Conservation (phyloP, 2,329 filamentous ascomycete genomes). For the Fusarium torreyae region DNA sequence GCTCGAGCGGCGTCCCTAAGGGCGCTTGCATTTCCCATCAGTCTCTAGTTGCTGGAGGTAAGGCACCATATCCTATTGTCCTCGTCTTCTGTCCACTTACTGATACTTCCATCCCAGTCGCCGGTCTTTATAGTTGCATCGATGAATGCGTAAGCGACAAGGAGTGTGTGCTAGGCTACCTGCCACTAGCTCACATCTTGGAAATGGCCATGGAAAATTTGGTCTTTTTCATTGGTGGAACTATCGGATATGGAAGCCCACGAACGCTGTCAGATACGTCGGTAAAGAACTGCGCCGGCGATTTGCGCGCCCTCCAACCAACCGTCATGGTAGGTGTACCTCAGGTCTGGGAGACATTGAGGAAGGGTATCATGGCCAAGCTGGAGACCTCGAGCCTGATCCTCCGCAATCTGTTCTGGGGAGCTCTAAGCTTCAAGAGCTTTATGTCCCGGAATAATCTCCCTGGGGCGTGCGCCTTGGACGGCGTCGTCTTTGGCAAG, state of each 20-base stretch:
- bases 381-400: conserved; percentile 80
- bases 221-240: conserved; percentile 89
- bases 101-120: conserved; percentile 64
- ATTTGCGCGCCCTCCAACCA: conserved; percentile 92
- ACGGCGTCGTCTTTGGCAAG: conserved; percentile 90
- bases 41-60: conserved; percentile 80
- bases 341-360: conserved; percentile 96
- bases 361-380: conserved; percentile 90
- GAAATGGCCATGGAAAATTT: conserved; percentile 97
- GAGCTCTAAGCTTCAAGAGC: conserved; percentile 71
- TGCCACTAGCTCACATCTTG: conserved; percentile 95
- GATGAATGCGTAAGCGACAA: conserved; percentile 82
- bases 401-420: conserved; percentile 83
- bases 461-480: conserved; percentile 79
- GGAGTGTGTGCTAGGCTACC: conserved; percentile 89
- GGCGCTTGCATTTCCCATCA: conserved; percentile 87
- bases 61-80: conserved; percentile 55
- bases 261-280: conserved; percentile 89
- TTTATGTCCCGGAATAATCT: conserved; percentile 72
- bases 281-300: conserved; percentile 90
- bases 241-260: conserved; percentile 93
- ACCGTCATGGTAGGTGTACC: conserved; percentile 95
- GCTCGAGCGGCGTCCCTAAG: conserved; percentile 90
- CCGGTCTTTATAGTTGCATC: conserved; percentile 84
- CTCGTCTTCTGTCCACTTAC: conserved; percentile 14